Conservation (phyloP, 441 rosid species). For the Croton laevigatus region DNA sequence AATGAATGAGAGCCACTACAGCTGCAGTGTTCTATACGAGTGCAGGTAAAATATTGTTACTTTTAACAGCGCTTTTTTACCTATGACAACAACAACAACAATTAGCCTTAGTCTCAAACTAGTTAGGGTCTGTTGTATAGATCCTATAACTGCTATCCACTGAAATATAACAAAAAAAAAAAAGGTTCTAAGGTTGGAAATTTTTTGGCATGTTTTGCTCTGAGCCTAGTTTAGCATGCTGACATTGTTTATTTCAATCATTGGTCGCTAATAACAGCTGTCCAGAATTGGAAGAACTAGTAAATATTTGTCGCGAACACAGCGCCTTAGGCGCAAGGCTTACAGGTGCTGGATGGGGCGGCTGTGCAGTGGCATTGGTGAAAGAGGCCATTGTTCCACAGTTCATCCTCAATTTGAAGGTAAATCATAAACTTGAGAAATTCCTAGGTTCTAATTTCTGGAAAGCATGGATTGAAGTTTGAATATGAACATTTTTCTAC, state of each 20-base stretch:
- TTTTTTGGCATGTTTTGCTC: too few species aligned
- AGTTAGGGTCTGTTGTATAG: too few species aligned
- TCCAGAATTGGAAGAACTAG: constrained; percentile 93
- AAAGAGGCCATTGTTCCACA: constrained; percentile 75
- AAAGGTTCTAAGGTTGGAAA: too few species aligned
- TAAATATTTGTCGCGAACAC: constrained; percentile 53
- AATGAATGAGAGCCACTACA: constrained; percentile 84
- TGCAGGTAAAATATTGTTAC: constrained; percentile 61
- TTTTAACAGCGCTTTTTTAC: not conserved
- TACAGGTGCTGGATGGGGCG: constrained; percentile 99
- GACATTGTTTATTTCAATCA: not conserved
- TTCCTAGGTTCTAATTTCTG: too few species aligned
- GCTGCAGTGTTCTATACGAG: constrained; percentile 87
- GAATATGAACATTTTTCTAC: not conserved
- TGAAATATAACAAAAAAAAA: too few species aligned
- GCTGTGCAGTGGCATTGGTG: constrained; percentile 90
- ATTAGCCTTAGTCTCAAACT: too few species aligned
- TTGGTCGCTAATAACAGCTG: constrained; percentile 44
- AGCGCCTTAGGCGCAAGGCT: constrained; percentile 97
- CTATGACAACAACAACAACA: too few species aligned
- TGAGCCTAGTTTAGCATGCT: not conserved
- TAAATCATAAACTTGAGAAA: constrained; percentile 14
- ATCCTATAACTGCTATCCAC: too few species aligned
- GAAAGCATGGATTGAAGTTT: too few species aligned
- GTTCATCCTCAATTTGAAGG: constrained; percentile 81